Percentiles rank a stretch among this genome's conserved stretches.
Evolutionary conservation across 352 stramenopile genomes (phyloP).

Genomic region (Phytophthora lateralis): DNA sequence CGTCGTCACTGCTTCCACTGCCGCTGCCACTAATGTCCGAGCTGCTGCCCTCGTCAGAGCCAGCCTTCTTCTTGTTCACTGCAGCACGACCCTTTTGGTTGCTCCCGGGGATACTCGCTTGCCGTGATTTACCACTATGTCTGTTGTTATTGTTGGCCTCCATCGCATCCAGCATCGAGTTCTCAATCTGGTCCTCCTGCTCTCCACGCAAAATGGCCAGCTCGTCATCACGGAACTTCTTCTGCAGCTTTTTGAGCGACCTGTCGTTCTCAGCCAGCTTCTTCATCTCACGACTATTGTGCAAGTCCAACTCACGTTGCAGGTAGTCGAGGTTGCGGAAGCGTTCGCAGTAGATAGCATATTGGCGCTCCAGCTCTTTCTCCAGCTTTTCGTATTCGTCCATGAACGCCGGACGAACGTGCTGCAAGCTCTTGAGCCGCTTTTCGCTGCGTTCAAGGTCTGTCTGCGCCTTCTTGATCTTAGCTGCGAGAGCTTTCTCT

Average conservation of each 20-base stretch:
- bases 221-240: slow-evolving; percentile 93
- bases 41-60: slow-evolving; percentile 50
- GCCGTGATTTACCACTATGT: slow-evolving; percentile 38
- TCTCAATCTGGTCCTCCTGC: slow-evolving; percentile 82
- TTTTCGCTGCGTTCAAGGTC: slow-evolving; percentile 96
- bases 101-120: slow-evolving; percentile 30
- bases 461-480: slow-evolving; percentile 95
- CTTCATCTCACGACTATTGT: slow-evolving; percentile 88
- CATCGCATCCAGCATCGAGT: slow-evolving; percentile 51
- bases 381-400: slow-evolving; percentile 98
- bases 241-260: slow-evolving; percentile 93
- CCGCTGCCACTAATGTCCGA: slow-evolving; percentile 56
- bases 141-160: slow-evolving; percentile 52
- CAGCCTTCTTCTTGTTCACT: slow-evolving; percentile 43
- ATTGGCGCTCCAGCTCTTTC: slow-evolving; percentile 95
- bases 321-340: slow-evolving; percentile 98
- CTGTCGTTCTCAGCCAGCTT: slow-evolving; percentile 89
- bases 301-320: slow-evolving; percentile 92
- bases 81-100: slow-evolving; percentile 56
- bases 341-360: slow-evolving; percentile 93
- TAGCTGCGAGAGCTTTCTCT: slow-evolving; percentile 89
- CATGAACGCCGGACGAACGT: slow-evolving; percentile 95
- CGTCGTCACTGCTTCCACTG: slow-evolving; percentile 39
- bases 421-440: slow-evolving; percentile 91
- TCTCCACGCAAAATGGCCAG: slow-evolving; percentile 87